Conservation (phyloP, 2,329 filamentous ascomycete genomes). For the Penicillium sp. region DNA sequence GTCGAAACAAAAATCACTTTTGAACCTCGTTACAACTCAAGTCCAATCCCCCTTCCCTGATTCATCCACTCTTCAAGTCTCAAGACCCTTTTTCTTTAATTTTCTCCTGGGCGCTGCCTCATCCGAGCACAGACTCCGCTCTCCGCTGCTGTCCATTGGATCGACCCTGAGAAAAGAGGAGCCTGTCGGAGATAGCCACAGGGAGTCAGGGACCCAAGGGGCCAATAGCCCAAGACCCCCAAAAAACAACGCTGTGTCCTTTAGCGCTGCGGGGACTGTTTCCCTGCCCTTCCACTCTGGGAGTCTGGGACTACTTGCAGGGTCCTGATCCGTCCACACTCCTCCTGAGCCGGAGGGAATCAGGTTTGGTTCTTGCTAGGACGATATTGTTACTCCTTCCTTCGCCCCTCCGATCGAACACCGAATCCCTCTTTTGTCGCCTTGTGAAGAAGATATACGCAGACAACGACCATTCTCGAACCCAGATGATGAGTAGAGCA, state of each 20-base stretch:
- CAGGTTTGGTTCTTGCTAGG: slow-evolving; percentile 12
- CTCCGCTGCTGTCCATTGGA: slow-evolving; percentile 9
- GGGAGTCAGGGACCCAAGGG: slow-evolving; percentile 13
- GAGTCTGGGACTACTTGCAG: too few species aligned
- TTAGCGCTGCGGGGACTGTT: slow-evolving; percentile 33
- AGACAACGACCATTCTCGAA: slow-evolving; percentile 5
- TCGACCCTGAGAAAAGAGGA: slow-evolving; percentile 12
- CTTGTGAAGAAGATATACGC: not conserved
- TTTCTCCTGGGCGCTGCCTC: slow-evolving; percentile 7
- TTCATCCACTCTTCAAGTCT: slow-evolving; percentile 16
- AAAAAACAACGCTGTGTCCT: slow-evolving; percentile 13
- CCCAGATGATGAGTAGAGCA: slow-evolving; percentile 35
- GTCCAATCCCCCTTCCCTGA: slow-evolving; percentile 1
- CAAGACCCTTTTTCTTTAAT: slow-evolving; percentile 18
- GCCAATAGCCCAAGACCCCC: slow-evolving; percentile 13
- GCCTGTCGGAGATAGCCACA: slow-evolving; percentile 17
- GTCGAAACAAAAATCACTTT: not conserved
- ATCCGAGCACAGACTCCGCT: slow-evolving; percentile 12
- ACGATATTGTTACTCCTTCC: slow-evolving; percentile 14
- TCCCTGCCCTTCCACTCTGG: slow-evolving; percentile 16
- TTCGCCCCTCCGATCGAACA: slow-evolving; percentile 9
- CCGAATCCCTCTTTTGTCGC: slow-evolving; percentile 16
- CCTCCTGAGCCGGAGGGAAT: slow-evolving; percentile 6
- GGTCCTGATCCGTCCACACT: slow-evolving; percentile 9
- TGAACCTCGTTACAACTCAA: not conserved